Conservation (phyloP, 495 filamentous ascomycete species). For the Penicillium taxi region DNA sequence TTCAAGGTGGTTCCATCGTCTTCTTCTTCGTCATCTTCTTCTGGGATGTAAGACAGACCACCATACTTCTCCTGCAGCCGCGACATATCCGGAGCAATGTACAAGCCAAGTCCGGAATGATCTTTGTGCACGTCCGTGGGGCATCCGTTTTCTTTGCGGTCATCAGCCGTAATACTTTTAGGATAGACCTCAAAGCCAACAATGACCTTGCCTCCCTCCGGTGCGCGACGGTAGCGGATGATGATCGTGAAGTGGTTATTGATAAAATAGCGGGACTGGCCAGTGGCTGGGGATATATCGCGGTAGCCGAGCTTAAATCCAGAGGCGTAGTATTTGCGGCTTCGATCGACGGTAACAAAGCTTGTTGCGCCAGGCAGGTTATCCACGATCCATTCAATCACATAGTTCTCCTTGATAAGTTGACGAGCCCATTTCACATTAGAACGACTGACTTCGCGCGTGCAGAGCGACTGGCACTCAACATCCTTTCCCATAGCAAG, state of each 20-base stretch:
- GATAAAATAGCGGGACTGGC: conserved; percentile 63
- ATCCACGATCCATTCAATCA: conserved; percentile 94
- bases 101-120: conserved; percentile 58
- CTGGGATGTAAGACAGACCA: conserved; percentile 51
- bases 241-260: conserved; percentile 91
- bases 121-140: conserved; percentile 56
- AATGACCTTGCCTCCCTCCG: conserved; percentile 71
- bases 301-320: conserved; percentile 90
- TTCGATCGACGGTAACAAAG: conserved; percentile 85
- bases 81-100: conserved; percentile 54
- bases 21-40: conserved; percentile 45
- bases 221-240: conserved; percentile 71
- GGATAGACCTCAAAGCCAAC: conserved; percentile 91
- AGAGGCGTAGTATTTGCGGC: conserved; percentile 83
- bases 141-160: conserved; percentile 55
- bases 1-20: conserved; percentile 64
- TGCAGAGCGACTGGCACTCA: conserved; percentile 71
- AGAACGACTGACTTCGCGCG: conserved; percentile 51
- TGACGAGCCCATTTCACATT: conserved; percentile 65
- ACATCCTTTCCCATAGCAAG: conserved; percentile 73
- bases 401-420: conserved; percentile 75
- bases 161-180: conserved; percentile 65
- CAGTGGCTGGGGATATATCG: conserved; percentile 53
- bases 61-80: conserved; percentile 49
- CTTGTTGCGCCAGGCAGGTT: conserved; percentile 89